Percentiles rank a stretch among this genome's conserved stretches.
phyloP scores from a whole-genome alignment of 148 eudicot species.

The Pharnaceum exiguum region DNA sequence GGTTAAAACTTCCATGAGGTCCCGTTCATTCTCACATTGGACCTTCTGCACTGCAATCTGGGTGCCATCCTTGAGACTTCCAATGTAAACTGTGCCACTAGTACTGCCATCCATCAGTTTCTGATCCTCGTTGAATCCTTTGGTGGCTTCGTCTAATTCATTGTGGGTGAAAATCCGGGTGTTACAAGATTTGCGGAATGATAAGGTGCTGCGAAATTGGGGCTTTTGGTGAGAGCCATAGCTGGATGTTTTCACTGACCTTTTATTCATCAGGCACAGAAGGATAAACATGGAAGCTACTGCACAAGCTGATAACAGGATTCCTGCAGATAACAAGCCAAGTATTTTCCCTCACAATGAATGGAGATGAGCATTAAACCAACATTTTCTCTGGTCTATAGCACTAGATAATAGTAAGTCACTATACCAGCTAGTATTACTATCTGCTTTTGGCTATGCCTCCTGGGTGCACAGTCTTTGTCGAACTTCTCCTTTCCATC shows the following conservation, averaged over 20 bases:
- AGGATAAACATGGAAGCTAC: constrained; percentile 40
- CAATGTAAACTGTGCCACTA: constrained; percentile 45
- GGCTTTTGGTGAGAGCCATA: constrained; percentile 27
- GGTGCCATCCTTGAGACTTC: constrained; percentile 51
- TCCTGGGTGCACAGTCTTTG: constrained; percentile 36
- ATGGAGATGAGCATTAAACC: background rate
- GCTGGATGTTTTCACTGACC: constrained; percentile 30
- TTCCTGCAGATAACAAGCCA: constrained; percentile 35
- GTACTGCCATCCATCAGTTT: constrained; percentile 31
- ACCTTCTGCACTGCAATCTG: constrained; percentile 57
- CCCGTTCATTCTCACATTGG: constrained; percentile 46
- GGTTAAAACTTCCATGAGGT: constrained; percentile 42
- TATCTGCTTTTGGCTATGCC: constrained; percentile 28
- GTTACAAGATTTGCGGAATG: constrained; percentile 44
- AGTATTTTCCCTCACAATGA: background rate
- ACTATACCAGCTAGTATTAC: constrained; percentile 52
- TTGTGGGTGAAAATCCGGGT: constrained; percentile 52
- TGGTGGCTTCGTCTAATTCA: constrained; percentile 80
- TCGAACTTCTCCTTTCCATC: constrained; percentile 55
- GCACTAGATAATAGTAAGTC: background rate
- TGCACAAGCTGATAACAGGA: constrained; percentile 39
- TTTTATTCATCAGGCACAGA: constrained; percentile 45
- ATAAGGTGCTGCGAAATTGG: constrained; percentile 32
- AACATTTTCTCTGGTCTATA: background rate
- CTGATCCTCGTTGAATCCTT: constrained; percentile 43